Base-by-base conservation (phyloP, 83 land plant genomes). In the Picea engelmannii region DNA sequence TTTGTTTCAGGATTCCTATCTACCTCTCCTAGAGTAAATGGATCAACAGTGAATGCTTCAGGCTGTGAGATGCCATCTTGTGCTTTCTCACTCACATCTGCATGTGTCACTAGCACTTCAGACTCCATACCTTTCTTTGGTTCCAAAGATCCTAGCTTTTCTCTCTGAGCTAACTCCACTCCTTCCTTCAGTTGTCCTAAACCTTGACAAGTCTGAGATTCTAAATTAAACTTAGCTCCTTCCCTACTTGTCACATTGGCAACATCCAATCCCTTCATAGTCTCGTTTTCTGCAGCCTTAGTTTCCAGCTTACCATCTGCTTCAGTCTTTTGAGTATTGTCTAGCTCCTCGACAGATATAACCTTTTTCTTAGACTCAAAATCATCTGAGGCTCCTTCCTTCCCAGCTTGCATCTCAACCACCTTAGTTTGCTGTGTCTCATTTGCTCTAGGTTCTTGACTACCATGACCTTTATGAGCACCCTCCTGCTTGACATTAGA, bases 161-260 rank as follows among this genome's bases (percentile, higher is more conserved):
- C 40, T 25, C 18, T 64, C 83, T 20, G 52, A 83, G 49, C 24
- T 52, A 65, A n/a, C 23, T 64, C 31, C 55, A 42, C 80, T 23
- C n/a, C 20, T 60, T 79, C 86, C 17, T 79, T 31, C 10, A 87
- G 79, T 84, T 90, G 59, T 44, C 12, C 76, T 40, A 44, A 23
- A 73, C 58, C 12, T 73, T 44, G 25, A 73, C 15, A 44, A n/a
- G n/a, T 47, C 55, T 73, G 76, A n/a, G 27, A 73, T 73, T 73
- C 76, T 73, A 47, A n/a, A 47, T 23, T 23, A 47, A 21, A n/a
- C 58, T 73, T 21, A n/a, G 58, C 12, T 44, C 21, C 76, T 73
- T 73, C 58, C 58, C 52, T 73, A 42, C 25, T 10, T 5, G 76
- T 73, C 11, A 0, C 76, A 73, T 73, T 52, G 4, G 55, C 20